Percentiles rank a stretch among this genome's conserved stretches.
Conservation (phyloP, 768 basidiomycete genomes). For the Auricularia auricula-judae region DNA sequence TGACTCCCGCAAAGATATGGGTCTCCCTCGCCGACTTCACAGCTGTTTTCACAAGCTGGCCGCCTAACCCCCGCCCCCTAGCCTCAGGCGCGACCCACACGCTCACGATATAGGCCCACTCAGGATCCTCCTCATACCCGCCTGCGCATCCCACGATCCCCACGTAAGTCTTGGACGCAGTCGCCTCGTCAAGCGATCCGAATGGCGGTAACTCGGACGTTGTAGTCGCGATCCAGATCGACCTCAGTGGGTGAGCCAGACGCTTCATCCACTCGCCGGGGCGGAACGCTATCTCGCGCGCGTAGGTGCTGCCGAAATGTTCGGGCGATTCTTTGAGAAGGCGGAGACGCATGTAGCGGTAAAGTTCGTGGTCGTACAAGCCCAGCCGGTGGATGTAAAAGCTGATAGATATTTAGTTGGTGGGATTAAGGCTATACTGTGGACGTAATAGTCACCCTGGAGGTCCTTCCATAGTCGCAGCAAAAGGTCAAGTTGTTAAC, state of each 20-base stretch:
- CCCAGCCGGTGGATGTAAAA: background rate
- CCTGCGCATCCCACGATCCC: background rate
- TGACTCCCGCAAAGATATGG: background rate
- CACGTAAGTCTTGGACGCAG: background rate
- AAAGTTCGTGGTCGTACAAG: background rate
- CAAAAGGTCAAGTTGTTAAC: no score
- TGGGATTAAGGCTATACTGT: no score
- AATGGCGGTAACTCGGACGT: background rate
- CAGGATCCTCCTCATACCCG: background rate
- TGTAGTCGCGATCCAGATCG: background rate
- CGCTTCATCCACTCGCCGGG: background rate
- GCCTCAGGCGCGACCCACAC: background rate
- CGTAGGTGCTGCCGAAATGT: background rate
- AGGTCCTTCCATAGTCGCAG: no score
- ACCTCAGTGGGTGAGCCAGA: background rate
- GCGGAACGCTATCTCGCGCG: background rate
- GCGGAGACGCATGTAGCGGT: conserved; percentile 1
- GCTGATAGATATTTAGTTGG: no score
- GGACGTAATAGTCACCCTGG: no score
- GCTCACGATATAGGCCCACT: background rate
- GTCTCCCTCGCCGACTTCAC: background rate
- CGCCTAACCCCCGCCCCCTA: background rate
- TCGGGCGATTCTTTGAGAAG: background rate
- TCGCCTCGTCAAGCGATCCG: background rate
- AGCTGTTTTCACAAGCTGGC: background rate